A percentile compares a stretch with the other conserved stretches of the same genome.
Conservation (phyloP, 2,329 filamentous ascomycete genomes). For the Venturia effusa region DNA sequence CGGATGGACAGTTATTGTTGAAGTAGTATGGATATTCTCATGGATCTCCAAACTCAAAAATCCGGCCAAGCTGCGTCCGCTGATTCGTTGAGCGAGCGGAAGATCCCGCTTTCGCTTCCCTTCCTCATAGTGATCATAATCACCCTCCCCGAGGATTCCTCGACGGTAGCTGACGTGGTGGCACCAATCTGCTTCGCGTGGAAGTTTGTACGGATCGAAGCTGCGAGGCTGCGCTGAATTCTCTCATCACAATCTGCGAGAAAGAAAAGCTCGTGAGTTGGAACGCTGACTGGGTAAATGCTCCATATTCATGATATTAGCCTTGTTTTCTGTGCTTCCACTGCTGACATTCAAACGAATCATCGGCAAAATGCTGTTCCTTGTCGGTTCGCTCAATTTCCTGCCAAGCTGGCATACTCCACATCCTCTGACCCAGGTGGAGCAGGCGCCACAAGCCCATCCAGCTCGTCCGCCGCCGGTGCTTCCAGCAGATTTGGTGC, state of each 20-base stretch:
- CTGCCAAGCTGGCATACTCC: slow-evolving; percentile 75
- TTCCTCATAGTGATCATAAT: neutral
- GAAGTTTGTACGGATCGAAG: neutral
- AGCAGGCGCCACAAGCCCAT: slow-evolving; percentile 43
- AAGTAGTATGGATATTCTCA: neutral
- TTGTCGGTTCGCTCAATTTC: slow-evolving; percentile 47
- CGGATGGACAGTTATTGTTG: neutral
- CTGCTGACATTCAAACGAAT: neutral
- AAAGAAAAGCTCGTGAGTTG: neutral
- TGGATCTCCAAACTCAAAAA: neutral
- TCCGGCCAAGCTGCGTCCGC: neutral
- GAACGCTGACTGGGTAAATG: neutral
- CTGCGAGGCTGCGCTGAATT: neutral
- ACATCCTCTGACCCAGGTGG: slow-evolving; percentile 71
- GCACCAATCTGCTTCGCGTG: neutral
- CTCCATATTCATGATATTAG: neutral
- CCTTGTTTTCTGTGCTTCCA: neutral
- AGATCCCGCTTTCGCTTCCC: neutral
- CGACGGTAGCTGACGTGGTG: neutral
- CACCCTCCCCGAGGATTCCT: neutral
- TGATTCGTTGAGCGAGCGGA: neutral
- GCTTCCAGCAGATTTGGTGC: slow-evolving; percentile 29
- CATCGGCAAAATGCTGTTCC: neutral
- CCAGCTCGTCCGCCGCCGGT: slow-evolving; percentile 33
- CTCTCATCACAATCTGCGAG: neutral